A percentile compares a stretch with the other conserved stretches of the same genome.
phyloP scores from a whole-genome alignment of 2,329 filamentous ascomycete species.

The Colletotrichum sp. region DNA sequence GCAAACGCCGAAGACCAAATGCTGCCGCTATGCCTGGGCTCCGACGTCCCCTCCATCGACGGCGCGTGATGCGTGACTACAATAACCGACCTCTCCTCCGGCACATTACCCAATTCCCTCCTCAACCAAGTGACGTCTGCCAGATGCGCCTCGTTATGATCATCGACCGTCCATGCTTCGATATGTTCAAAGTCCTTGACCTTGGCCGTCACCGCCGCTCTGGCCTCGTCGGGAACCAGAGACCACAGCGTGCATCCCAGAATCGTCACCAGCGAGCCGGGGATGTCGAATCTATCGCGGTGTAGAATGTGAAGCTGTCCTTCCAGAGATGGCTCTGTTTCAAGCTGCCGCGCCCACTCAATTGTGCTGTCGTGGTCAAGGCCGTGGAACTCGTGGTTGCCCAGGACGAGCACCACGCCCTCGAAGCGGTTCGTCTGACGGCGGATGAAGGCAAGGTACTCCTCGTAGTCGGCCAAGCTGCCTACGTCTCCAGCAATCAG shows the following conservation, averaged over 20 bases:
- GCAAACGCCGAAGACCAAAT: conserved; percentile 57
- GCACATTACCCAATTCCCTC: neutral
- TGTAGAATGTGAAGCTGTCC: conserved; percentile 50
- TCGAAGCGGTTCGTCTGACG: conserved; percentile 46
- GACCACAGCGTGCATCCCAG: conserved; percentile 67
- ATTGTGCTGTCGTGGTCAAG: conserved; percentile 43
- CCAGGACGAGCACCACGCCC: conserved; percentile 52
- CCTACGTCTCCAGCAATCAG: conserved; percentile 58
- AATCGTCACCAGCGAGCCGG: conserved; percentile 49
- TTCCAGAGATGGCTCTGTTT: conserved; percentile 39
- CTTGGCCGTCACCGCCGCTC: conserved; percentile 43
- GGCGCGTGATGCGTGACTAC: conserved; percentile 66
- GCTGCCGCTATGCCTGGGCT: conserved; percentile 51
- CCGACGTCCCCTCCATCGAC: conserved; percentile 50
- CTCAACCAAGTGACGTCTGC: conserved; percentile 56
- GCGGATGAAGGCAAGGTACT: conserved; percentile 48
- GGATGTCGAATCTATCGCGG: conserved; percentile 42
- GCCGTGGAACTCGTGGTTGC: conserved; percentile 61
- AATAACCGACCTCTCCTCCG: conserved; percentile 37
- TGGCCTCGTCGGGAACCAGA: conserved; percentile 43
- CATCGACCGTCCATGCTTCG: conserved; percentile 51
- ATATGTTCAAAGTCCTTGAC: conserved; percentile 62
- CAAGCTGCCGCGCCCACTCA: conserved; percentile 38
- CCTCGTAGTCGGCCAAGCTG: conserved; percentile 49
- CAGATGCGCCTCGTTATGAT: conserved; percentile 53